Base-by-base conservation (phyloP, 139 green algal species). In the Spirogloea muscicola region DNA sequence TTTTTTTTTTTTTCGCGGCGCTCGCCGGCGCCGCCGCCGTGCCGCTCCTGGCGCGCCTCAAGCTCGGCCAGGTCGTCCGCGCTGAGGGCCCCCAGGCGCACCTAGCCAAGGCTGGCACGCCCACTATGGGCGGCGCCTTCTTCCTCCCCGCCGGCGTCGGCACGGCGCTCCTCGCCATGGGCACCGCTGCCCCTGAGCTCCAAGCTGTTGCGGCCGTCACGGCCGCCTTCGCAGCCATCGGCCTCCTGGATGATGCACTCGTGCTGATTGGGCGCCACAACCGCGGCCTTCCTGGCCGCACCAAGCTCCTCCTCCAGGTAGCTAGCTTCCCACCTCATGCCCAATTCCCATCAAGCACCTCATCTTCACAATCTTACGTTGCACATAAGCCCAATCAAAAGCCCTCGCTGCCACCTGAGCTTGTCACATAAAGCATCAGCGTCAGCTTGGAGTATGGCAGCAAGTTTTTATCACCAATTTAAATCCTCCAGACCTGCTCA, bases 91-190 rank as follows among this genome's bases (percentile, higher is more conserved):
- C 79, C 13, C 7, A 58, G 18, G 44, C 52, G 3, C 79, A 85
- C 68, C n/a, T 48, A 9, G 40, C 39, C 36, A 85, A 85, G 58
- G 60, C 34, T 10, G 79, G 79, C 27, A 85, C 79, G 46, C 79
- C 79, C 25, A 85, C 79, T 1, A 81, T 84, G 64, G 79, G 79
- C 1, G 79, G 79, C 2, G 18, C 74, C 7, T 83, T 70, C 44
- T 84, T 85, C 40, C 38, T 85, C 16, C 79, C 79, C 10, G 38
- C 68, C 5, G 79, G 78, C 5, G n/a, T 74, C 33, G 3, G 43
- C 16, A 67, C 85, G 16, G 76, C 74, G 49, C 31, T 43, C 1
- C n/a, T 74, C 13, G 34, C 36, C 4, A 29, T 21, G 3, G 43
- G 67, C 46, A 27, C 21, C 9, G n/a, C 29, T 33, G 18, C 42